Conservation (phyloP, 495 filamentous ascomycete species). For the Penicillium samsonianum region DNA sequence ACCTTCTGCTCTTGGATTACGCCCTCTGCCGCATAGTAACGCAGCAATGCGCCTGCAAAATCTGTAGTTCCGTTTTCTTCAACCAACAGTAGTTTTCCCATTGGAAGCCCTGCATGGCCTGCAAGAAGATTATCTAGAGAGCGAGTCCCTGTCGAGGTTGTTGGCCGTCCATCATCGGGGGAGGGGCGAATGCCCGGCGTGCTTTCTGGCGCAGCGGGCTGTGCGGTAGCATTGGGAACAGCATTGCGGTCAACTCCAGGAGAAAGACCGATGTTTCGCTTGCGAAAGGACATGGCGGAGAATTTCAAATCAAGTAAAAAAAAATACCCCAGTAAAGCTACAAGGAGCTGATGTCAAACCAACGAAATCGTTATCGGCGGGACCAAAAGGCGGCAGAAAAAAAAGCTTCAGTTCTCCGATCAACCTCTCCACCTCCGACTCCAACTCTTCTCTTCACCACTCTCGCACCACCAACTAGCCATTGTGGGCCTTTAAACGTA, state of each 20-base stretch:
- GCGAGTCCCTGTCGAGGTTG: conserved; percentile 85
- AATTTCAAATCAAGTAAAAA: background rate
- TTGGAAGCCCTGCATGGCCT: conserved; percentile 82
- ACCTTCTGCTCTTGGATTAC: conserved; percentile 88
- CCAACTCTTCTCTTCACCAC: conserved; percentile 15
- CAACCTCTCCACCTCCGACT: conserved; percentile 21
- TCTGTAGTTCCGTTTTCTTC: conserved; percentile 95
- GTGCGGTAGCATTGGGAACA: conserved; percentile 30
- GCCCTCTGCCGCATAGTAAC: conserved; percentile 92
- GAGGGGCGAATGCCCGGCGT: conserved; percentile 80
- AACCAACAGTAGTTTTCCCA: conserved; percentile 80
- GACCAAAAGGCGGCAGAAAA: conserved; percentile 35
- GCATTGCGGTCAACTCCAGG: conserved; percentile 38
- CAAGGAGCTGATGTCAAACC: conserved; percentile 3
- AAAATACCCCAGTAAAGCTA: background rate
- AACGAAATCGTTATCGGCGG: conserved; percentile 31
- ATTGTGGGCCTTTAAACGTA: background rate
- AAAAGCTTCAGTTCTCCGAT: conserved; percentile 32
- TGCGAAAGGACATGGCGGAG: conserved; percentile 79
- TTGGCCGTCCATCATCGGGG: conserved; percentile 81
- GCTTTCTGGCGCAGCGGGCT: conserved; percentile 42
- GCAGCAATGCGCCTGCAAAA: conserved; percentile 79
- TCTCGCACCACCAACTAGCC: conserved; percentile 8
- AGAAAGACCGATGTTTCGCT: conserved; percentile 75
- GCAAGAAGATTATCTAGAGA: conserved; percentile 84